phyloP scores from a whole-genome alignment of 805 yeast genomes.

The Starmerella geochares region DNA sequence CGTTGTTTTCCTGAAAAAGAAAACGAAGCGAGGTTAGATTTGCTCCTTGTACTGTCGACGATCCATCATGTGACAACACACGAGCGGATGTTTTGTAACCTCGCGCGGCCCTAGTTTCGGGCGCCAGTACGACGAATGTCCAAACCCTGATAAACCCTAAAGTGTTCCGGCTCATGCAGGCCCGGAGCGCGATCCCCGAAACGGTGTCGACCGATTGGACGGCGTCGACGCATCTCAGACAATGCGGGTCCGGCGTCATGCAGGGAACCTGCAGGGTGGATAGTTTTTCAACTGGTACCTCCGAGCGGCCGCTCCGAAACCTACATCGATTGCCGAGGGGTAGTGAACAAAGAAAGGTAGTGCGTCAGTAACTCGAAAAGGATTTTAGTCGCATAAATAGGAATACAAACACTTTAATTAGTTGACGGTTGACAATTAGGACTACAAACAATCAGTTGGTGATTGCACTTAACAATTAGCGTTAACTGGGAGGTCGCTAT shows the following conservation, averaged over 20 bases:
- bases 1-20: slow-evolving; percentile 13
- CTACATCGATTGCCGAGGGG: not conserved
- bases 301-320: too few relatives aligned
- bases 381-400: too few relatives aligned
- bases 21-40: not conserved
- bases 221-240: not conserved
- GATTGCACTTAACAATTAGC: too few relatives aligned
- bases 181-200: not conserved
- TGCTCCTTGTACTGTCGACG: not conserved
- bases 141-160: not conserved
- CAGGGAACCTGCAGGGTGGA: not conserved
- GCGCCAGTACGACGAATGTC: not conserved
- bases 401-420: too few relatives aligned
- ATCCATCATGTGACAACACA: not conserved
- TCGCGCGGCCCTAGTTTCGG: not conserved
- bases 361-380: too few relatives aligned
- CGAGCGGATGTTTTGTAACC: not conserved
- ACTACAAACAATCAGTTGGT: too few relatives aligned
- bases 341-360: too few relatives aligned
- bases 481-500: too few relatives aligned
- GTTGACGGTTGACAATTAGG: too few relatives aligned
- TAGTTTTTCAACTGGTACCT: too few relatives aligned
- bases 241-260: not conserved
- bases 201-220: not conserved
- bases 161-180: not conserved